Base-by-base conservation (phyloP, 2,329 filamentous ascomycete genomes). In the Fusarium sp. region DNA sequence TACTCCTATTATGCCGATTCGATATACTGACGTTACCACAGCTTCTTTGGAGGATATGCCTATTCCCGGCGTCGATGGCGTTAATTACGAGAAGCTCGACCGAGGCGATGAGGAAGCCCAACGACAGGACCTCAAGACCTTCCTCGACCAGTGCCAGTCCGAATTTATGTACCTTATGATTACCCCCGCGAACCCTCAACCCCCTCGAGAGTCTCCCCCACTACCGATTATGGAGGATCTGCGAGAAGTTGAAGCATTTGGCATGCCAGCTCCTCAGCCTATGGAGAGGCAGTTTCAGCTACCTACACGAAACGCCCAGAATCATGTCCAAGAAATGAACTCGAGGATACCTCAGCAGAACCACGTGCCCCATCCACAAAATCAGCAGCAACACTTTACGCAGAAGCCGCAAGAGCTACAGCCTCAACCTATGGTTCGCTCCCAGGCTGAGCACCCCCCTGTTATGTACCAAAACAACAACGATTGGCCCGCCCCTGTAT, bases 131-230 rank as follows among this genome's bases (percentile, higher is more conserved):
- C 81, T 91, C 51, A 88, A 88, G 78, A 81, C 81, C 13, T 91
- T 90, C 75, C 82, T 91, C 67, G 89, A 91, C 69, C 87, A 89
- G 75, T 89, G 88, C 78, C 84, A 90, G 77, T 84, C 86, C 70
- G 88, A 91, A 75, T 90, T 91, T 64, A 89, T 88, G 67, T 91
- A 91, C 73, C 83, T 91, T 16, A 90, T 91, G 88, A 85, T 90
- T 53, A 88, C 88, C 1, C 89, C 89, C 3, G 88, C 89, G 43
- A 91, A 91, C 77, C 89, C 89, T 6, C 80, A 86, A 44, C 89
- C 89, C 3, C 89, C 88, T n/a, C 84, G 89, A 76, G 89, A 90
- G 25, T 88, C 87, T 3, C 86, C 87, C 7, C 86, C 84, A 4
- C 76, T 89, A 13, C 87, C 87, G 12, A 81, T 88, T 44, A 84